These are phyloP conservation scores for Trypanosoma mega DNA, from an alignment of 208 protist species.

Conservation along the genomic window DNA sequence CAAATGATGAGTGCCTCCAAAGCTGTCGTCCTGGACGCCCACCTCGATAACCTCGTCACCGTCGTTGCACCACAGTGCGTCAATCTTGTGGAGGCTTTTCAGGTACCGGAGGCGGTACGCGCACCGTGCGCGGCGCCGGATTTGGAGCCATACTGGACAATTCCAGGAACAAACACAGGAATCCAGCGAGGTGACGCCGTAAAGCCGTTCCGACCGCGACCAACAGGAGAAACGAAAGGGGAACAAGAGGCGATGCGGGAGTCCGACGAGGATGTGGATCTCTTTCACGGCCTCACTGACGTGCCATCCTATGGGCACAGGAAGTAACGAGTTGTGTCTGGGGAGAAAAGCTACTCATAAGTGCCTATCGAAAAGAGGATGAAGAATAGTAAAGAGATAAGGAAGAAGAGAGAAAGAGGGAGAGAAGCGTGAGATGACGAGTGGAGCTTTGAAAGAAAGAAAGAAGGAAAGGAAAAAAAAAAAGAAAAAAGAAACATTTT, in stretches of 20 bases:
- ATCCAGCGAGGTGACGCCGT: conserved; percentile 75
- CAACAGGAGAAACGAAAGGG: conserved; percentile 39
- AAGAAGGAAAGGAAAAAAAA: too few species aligned
- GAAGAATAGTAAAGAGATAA: too few species aligned
- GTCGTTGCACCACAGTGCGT: conserved; percentile 87
- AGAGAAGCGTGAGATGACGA: too few species aligned
- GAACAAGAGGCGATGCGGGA: conserved; percentile 81
- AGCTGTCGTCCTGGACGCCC: conserved; percentile 51
- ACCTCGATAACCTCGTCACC: conserved; percentile 86
- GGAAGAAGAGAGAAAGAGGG: too few species aligned
- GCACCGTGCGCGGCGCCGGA: conserved; percentile 54
- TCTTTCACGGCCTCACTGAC: conserved; percentile 83
- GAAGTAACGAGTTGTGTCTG: conserved; percentile 10
- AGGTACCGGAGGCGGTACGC: conserved; percentile 52
- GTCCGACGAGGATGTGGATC: conserved; percentile 74
- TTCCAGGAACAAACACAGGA: conserved; percentile 79
- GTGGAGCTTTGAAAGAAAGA: too few species aligned
- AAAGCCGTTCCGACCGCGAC: conserved; percentile 27
- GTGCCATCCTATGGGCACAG: conserved; percentile 55
- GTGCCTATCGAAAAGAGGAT: too few species aligned
- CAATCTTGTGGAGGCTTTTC: conserved; percentile 79
- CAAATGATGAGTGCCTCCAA: conserved; percentile 74
- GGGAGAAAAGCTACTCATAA: too few species aligned
- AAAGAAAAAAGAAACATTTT: too few species aligned
- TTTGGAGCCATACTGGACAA: conserved; percentile 90